Conservation (phyloP, 1,139 yeast species). For the Suhomyces bolitotheri region DNA sequence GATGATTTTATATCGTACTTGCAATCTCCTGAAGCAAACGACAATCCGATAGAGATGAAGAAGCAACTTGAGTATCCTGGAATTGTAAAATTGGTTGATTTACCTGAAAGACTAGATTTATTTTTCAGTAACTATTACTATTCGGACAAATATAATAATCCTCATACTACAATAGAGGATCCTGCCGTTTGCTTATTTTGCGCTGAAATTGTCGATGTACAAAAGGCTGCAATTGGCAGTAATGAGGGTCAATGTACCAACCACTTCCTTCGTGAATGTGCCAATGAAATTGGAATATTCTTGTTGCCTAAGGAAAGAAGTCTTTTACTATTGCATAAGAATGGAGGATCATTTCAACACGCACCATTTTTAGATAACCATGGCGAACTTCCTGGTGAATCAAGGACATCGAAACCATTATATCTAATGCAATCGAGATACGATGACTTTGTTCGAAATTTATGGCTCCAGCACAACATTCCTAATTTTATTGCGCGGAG, state of each 20-base stretch:
- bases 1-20: constrained; percentile 8
- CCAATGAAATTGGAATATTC: constrained; percentile 72
- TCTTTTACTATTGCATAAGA: constrained; percentile 62
- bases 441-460: constrained; percentile 60
- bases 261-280: constrained; percentile 65
- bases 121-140: constrained; percentile 64
- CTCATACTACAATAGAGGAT: constrained; percentile 53
- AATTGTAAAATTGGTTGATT: constrained; percentile 52
- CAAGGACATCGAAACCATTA: constrained; percentile 72
- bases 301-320: constrained; percentile 75
- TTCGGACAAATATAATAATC: constrained; percentile 42
- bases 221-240: constrained; percentile 54
- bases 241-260: constrained; percentile 67
- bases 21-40: background rate
- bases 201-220: constrained; percentile 68
- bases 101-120: constrained; percentile 69
- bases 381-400: constrained; percentile 81
- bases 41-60: constrained; percentile 13
- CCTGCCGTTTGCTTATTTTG: constrained; percentile 90
- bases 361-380: constrained; percentile 87
- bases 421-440: constrained; percentile 65
- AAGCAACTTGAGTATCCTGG: constrained; percentile 65
- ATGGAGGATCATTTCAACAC: constrained; percentile 78
- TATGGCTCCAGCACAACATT: constrained; percentile 81
- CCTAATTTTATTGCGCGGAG: constrained; percentile 77